Conservation (phyloP, 495 filamentous ascomycete species). For the Lophiotrema nucula region DNA sequence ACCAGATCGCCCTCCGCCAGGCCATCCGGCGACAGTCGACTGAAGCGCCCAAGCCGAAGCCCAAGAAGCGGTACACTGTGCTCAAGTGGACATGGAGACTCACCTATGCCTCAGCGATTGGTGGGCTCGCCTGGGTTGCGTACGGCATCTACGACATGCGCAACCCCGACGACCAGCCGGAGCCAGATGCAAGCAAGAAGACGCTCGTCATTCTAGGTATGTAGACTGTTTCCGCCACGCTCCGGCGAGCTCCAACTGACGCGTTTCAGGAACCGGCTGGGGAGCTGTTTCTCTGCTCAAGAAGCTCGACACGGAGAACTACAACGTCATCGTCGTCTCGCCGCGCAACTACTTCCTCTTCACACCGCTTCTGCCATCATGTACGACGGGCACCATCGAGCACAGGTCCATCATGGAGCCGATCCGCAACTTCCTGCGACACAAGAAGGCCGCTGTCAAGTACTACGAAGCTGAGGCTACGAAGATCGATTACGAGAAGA, state of each 20-base stretch:
- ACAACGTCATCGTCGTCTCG: slow-evolving; percentile 95
- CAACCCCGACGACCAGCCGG: slow-evolving; percentile 75
- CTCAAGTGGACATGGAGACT: slow-evolving; percentile 70
- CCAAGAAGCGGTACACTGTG: slow-evolving; percentile 39
- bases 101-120: slow-evolving; percentile 68
- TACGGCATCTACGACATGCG: slow-evolving; percentile 80
- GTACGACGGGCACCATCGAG: slow-evolving; percentile 95
- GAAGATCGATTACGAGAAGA: slow-evolving; percentile 91
- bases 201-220: slow-evolving; percentile 94
- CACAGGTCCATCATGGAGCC: slow-evolving; percentile 99
- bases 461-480: slow-evolving; percentile 98
- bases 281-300: slow-evolving; percentile 95
- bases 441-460: slow-evolving; percentile 86
- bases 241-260: background rate
- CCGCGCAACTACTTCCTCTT: slow-evolving; percentile 99
- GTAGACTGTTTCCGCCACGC: slow-evolving; percentile 30
- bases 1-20: slow-evolving; percentile 32
- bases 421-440: slow-evolving; percentile 86
- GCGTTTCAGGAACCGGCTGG: slow-evolving; percentile 80
- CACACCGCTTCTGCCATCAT: slow-evolving; percentile 93
- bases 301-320: slow-evolving; percentile 96
- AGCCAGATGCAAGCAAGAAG: slow-evolving; percentile 88
- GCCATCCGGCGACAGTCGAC: slow-evolving; percentile 28
- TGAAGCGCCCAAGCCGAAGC: slow-evolving; percentile 13
- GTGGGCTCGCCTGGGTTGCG: slow-evolving; percentile 64